Percentiles rank a stretch among this genome's conserved stretches.
Conservation (phyloP, 208 protist genomes). For the Wallacemonas sp. region DNA sequence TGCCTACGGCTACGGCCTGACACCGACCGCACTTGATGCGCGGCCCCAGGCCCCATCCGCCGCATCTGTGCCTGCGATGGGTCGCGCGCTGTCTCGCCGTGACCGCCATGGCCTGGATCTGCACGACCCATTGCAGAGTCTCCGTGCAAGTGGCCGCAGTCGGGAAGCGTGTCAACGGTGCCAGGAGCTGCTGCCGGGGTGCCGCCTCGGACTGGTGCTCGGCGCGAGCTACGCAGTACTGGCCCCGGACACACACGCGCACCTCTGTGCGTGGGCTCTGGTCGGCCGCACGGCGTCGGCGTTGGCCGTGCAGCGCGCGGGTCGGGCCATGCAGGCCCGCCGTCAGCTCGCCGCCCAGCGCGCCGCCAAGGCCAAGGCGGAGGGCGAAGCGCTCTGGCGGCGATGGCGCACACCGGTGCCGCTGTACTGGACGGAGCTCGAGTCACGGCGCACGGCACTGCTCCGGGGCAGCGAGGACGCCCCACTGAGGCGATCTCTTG, state of each 20-base stretch:
- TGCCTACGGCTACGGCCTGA: not conserved
- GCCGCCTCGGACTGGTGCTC: not conserved
- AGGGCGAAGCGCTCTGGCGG: not conserved
- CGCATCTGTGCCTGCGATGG: no score
- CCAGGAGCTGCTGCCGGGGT: not conserved
- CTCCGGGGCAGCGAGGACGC: not conserved
- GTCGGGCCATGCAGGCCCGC: not conserved
- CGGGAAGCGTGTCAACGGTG: not conserved
- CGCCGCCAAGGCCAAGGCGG: not conserved
- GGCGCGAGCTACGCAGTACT: slow-evolving; percentile 11
- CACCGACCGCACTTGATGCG: not conserved
- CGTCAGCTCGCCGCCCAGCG: not conserved
- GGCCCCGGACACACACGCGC: not conserved
- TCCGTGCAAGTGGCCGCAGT: not conserved
- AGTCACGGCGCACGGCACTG: slow-evolving; percentile 1
- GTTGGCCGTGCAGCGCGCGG: not conserved
- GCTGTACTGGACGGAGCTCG: not conserved
- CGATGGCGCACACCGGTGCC: not conserved
- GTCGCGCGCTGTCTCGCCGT: no score
- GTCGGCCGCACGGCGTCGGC: not conserved
- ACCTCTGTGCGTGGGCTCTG: not conserved
- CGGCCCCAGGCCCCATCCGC: no score
- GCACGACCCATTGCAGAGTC: not conserved
- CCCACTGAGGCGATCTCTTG: not conserved
- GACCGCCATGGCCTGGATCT: not conserved